These are phyloP conservation scores for Cutaneotrichosporon spelunceum DNA, from an alignment of 1,284 basidiomycete species.

Conservation along the genomic window DNA sequence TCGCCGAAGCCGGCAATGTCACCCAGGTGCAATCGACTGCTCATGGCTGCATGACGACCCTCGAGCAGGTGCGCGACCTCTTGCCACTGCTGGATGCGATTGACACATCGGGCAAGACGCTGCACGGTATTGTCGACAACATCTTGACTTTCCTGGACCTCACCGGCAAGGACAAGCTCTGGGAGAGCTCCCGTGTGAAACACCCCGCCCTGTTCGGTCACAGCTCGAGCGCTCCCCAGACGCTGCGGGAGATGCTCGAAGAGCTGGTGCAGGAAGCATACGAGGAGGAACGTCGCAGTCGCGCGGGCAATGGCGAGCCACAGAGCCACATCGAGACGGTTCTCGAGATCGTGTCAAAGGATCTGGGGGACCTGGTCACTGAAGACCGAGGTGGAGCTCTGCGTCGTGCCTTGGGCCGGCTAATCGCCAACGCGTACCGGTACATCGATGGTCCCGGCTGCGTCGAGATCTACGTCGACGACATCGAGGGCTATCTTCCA, in stretches of 20 bases:
- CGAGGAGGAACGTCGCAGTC: slow-evolving; percentile 33
- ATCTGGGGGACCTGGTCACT: slow-evolving; percentile 38
- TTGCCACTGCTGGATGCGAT: slow-evolving; percentile 46
- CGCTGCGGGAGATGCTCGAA: slow-evolving; percentile 42
- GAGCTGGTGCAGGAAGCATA: slow-evolving; percentile 41
- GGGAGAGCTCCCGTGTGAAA: slow-evolving; percentile 9
- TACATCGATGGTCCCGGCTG: slow-evolving; percentile 46
- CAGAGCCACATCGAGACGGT: slow-evolving; percentile 39
- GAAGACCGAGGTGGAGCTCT: slow-evolving; percentile 45
- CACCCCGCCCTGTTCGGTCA: slow-evolving; percentile 12
- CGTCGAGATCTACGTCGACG: slow-evolving; percentile 45
- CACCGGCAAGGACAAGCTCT: slow-evolving; percentile 33
- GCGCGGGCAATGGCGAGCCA: slow-evolving; percentile 34
- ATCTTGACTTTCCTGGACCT: slow-evolving; percentile 47
- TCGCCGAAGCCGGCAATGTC: slow-evolving; percentile 29
- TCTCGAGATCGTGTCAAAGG: slow-evolving; percentile 44
- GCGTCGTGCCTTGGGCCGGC: slow-evolving; percentile 37
- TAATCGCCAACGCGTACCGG: slow-evolving; percentile 47
- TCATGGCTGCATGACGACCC: slow-evolving; percentile 22
- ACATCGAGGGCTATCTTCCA: slow-evolving; percentile 34
- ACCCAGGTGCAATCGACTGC: background rate
- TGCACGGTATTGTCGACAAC: slow-evolving; percentile 49
- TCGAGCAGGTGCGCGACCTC: slow-evolving; percentile 42
- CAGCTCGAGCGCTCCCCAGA: slow-evolving; percentile 25
- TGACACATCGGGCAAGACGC: slow-evolving; percentile 45